Evolutionary conservation across 257 asterid genomes (phyloP), one percentile per base, ranked within the genome.

Genomic region (Gentiana straminea): DNA sequence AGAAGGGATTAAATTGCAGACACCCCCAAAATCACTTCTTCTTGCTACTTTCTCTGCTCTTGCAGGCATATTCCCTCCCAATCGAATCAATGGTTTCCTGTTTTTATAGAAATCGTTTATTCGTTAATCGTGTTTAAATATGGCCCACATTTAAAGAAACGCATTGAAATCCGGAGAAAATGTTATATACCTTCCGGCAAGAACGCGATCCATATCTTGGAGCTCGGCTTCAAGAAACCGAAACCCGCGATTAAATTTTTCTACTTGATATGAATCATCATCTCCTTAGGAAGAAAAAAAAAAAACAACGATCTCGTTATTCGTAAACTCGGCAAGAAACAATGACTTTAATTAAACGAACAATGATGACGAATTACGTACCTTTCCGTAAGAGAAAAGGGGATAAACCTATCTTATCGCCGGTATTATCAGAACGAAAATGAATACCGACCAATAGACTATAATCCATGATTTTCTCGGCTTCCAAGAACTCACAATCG

Each of bases 51-150:
- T 77, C 68, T 87, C 89, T 33, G 89, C 96, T 61, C 98, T 75
- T 5, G 98, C 98, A 15, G 98, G 98, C 98, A 87, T 82, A 84
- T 91, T 91, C 2, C 94, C 92, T 10, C 98, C 98, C 15, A 91
- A 74, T 64, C 81, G 64, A 54, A 91, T 91, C 70, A 81, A 67
- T 2, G 96, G 96, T 67, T 82, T 86, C 85, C 98, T 24, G 24
- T 24, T 24, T 24, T 24, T 24, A 24, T 24, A 24, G 24, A 24
- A 24, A 24, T 1, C 24, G 24, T 24, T 24, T 9, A 24, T 24
- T 24, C 24, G 24, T 24, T 24, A 24, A 24, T 24, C 24, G 24
- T 24, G 24, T 24, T 24, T 24, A 24, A 24, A 24, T 24, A 24
- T 24, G 24, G 24, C 24, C 24, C 24, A 24, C 24, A 24, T 24